Evolutionary conservation across 257 asterid genomes (phyloP), one percentile per base, ranked within the genome.

Genomic region (Salvia rosmarinus): DNA sequence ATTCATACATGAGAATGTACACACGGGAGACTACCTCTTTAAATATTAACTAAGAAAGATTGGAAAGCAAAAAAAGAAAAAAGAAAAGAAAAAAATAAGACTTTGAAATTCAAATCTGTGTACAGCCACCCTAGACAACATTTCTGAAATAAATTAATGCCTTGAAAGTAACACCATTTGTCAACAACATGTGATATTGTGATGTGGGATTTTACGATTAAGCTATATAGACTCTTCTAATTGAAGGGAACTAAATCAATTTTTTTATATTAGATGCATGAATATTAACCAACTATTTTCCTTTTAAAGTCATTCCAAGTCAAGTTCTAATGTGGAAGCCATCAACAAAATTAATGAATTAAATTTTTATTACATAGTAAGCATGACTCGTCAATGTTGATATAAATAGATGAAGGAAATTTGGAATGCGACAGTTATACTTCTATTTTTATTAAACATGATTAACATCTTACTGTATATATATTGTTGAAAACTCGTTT

Each of bases 121-220:
- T 80, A 63, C 81, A 75, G 61, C 34, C 76, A 55, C 58, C 76
- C 81, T 80, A 63, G 84, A 72, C 84, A 30, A 58, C 40, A 37
- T 67, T 49, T 34, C 40, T 46, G 16, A 28, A 64, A 46, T 76
- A 76, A 72, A 61, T 12, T 37, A 72, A 42, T 68, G 77, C 28
- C 43, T 77, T 63, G 77, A 73, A 54, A 46, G 58, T 70, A 72
- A 72, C 81, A 72, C 61, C 78, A 67, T 76, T 76, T 68, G 81
- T 80, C 81, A 62, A 79, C 79, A 76, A 67, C 81, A 80, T 76
- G 84, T 80, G 84, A 64, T 25, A 1, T 23, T 72, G 81, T 67
- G 78, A 72, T 37, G 28, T 25, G 76, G 76, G 62, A 12, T 37
- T 74, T 44, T 67, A 42, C 43, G 68, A 79, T 68, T 56, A 47